Conservation (phyloP, 1,139 yeast genomes). For the Scheffersomyces segobiensis region DNA sequence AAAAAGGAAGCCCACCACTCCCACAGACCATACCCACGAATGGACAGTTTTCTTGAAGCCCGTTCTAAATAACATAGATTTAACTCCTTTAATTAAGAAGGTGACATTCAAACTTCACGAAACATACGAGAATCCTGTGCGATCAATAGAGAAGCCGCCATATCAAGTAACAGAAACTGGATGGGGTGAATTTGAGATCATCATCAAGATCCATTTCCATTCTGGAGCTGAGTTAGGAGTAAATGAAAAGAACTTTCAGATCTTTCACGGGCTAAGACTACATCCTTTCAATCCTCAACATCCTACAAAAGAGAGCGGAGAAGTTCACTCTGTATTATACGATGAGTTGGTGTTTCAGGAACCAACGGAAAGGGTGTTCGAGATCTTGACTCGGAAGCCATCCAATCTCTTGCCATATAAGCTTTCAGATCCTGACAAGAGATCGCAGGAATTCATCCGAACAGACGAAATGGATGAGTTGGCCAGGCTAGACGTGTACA, state of each 20-base stretch:
- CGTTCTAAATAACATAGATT: slow-evolving; percentile 71
- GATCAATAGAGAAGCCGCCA: slow-evolving; percentile 87
- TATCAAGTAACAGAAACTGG: slow-evolving; percentile 97
- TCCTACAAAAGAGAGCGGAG: slow-evolving; percentile 42
- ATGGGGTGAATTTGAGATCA: slow-evolving; percentile 98
- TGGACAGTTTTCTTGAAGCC: slow-evolving; percentile 96
- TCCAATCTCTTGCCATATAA: slow-evolving; percentile 70
- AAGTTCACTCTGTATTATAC: slow-evolving; percentile 67
- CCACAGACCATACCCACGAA: slow-evolving; percentile 87
- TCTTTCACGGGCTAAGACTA: slow-evolving; percentile 85
- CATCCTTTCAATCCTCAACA: slow-evolving; percentile 77
- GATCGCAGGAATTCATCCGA: slow-evolving; percentile 45
- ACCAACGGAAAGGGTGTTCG: slow-evolving; percentile 89
- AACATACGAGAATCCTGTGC: slow-evolving; percentile 81
- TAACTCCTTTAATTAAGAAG: slow-evolving; percentile 80
- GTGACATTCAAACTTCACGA: slow-evolving; percentile 95
- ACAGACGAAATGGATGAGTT: slow-evolving; percentile 74
- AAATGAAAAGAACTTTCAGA: slow-evolving; percentile 81
- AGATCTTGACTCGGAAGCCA: slow-evolving; percentile 71
- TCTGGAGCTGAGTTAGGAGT: slow-evolving; percentile 64
- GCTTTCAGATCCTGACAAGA: slow-evolving; percentile 42
- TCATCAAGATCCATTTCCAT: slow-evolving; percentile 81
- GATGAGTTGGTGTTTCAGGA: slow-evolving; percentile 95
- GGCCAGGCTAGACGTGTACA: slow-evolving; percentile 68
- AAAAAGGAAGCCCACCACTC: slow-evolving; percentile 66